phyloP scores from a whole-genome alignment of 768 basidiomycete species.

The Mrakia blollopis region DNA sequence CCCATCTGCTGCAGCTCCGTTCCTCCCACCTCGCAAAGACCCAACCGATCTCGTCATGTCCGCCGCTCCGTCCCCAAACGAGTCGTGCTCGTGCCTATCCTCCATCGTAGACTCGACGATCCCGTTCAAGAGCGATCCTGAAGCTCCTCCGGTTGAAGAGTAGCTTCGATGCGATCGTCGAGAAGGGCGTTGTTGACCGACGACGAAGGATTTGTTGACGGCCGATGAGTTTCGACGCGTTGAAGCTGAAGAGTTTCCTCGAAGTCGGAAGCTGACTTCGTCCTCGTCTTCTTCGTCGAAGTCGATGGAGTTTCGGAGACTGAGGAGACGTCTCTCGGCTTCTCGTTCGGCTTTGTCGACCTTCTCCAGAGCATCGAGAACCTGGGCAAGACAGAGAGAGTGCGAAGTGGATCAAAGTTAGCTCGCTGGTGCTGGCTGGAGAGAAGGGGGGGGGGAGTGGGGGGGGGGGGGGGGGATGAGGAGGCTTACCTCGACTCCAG shows the following conservation, averaged over 20 bases:
- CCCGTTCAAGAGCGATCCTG: background rate
- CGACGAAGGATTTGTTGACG: background rate
- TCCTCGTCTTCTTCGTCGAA: slow-evolving; percentile 3
- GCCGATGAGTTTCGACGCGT: background rate
- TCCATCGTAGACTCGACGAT: background rate
- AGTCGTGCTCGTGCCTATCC: background rate
- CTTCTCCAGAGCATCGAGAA: background rate
- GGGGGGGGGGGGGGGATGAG: background rate
- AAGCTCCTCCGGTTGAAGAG: background rate
- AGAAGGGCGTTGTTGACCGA: background rate
- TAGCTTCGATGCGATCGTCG: background rate
- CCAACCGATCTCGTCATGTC: background rate
- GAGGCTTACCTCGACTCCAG: background rate
- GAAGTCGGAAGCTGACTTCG: background rate
- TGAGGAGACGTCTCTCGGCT: background rate
- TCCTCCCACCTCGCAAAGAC: slow-evolving; percentile 1
- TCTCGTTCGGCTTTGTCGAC: slow-evolving; percentile 16
- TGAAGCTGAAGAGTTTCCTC: background rate
- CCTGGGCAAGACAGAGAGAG: background rate
- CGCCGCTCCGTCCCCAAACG: background rate
- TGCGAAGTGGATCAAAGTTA: background rate
- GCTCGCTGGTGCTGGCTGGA: background rate
- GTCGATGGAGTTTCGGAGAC: background rate
- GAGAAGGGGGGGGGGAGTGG: background rate
- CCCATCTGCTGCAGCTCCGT: background rate